Base-by-base conservation (phyloP, 768 basidiomycete genomes). In the Boletus sp. region DNA sequence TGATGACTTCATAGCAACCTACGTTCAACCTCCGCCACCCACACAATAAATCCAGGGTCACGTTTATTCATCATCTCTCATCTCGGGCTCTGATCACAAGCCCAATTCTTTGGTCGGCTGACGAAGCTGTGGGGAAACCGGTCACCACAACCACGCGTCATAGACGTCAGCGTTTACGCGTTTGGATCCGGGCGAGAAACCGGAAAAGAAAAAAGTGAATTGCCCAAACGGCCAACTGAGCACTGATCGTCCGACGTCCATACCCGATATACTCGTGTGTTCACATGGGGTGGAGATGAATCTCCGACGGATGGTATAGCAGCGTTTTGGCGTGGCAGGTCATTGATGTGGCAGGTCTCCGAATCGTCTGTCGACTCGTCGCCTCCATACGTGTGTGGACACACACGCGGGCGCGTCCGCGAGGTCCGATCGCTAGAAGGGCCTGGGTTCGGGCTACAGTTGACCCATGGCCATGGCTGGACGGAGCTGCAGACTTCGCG, bases 21-120 rank as follows among this genome's bases (percentile, higher is more conserved):
- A 29, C 29, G 17, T 65, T 63, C 32, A 52, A 59, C 58, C 45
- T 57, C 51, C 63, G 53, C 54, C 47, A 15, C 28, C 41, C 42
- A 55, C 49, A 42, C 35, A 37, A 54, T 33, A 29, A 29, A 32
- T n/a, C 45, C 5, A 15, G 17, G 30, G 29, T 11, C 18, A 48
- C 33, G 6, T 11, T 30, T 36, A 24, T 45, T 54, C 36, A 50
- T 61, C 54, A 32, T 39, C 18, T 46, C 37, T 45, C 63, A 57
- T 65, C 55, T 71, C 67, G 68, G 69, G 24, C 57, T 69, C 66
- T 70, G 63, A 70, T 64, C 44, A 40, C 18, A 39, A 24, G 24
- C 24, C 3, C 24, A 24, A 24, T 24, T 24, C 46, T 8, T 24
- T 50, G 57, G 58, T 61, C 60, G 47, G 57, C 48, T 59, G 40